Conservation (phyloP, 352 stramenopile species). For the Pilasporangium apinafurcum region DNA sequence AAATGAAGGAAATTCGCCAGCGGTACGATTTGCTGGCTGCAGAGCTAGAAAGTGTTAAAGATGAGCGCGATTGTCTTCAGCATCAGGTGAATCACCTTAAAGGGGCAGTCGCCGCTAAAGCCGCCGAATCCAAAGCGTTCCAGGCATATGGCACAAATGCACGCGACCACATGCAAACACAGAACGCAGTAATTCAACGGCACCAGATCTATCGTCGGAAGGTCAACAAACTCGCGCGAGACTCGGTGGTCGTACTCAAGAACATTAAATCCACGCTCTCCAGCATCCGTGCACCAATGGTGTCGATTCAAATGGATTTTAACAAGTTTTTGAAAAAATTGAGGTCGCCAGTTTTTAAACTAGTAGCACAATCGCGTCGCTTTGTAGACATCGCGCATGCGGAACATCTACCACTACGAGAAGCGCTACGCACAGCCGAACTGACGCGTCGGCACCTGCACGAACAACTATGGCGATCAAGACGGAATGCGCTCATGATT, state of each 20-base stretch:
- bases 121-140: slow-evolving; percentile 63
- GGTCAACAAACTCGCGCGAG: slow-evolving; percentile 32
- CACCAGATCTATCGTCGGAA: slow-evolving; percentile 46
- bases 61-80: slow-evolving; percentile 62
- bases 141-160: slow-evolving; percentile 60
- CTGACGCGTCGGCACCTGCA: slow-evolving; percentile 53
- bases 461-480: slow-evolving; percentile 58
- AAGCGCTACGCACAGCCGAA: slow-evolving; percentile 30
- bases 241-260: slow-evolving; percentile 28
- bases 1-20: slow-evolving; percentile 40
- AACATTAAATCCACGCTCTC: slow-evolving; percentile 30
- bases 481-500: slow-evolving; percentile 48
- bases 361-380: slow-evolving; percentile 33
- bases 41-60: slow-evolving; percentile 32
- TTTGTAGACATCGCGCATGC: slow-evolving; percentile 41
- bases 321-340: slow-evolving; percentile 38
- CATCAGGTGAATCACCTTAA: slow-evolving; percentile 69
- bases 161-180: slow-evolving; percentile 53
- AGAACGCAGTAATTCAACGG: slow-evolving; percentile 45
- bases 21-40: slow-evolving; percentile 23
- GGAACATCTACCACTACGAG: slow-evolving; percentile 46
- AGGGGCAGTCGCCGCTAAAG: slow-evolving; percentile 60
- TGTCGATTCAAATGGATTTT: slow-evolving; percentile 50
- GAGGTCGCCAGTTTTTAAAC: slow-evolving; percentile 37
- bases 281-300: slow-evolving; percentile 37